Evolutionary conservation across 2,329 filamentous ascomycete genomes (phyloP).

Genomic region (Remersonia thermophila): DNA sequence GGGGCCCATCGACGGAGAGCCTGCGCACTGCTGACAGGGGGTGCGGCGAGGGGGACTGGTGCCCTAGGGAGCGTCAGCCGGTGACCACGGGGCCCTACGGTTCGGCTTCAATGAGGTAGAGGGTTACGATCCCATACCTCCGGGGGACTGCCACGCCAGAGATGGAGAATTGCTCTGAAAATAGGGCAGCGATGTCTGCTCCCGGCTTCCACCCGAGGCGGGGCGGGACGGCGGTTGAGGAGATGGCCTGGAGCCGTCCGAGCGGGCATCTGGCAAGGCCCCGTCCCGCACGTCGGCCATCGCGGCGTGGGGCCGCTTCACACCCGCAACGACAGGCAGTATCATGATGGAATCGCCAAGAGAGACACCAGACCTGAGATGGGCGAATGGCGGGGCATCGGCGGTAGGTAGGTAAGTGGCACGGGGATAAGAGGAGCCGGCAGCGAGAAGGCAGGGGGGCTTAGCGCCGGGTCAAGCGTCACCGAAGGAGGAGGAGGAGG

Average conservation of each 20-base stretch:
- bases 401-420: neutral
- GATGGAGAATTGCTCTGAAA: neutral
- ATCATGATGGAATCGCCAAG: slow-evolving; percentile 10
- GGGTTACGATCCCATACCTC: slow-evolving; percentile 3
- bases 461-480: neutral
- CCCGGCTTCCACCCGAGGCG: slow-evolving; percentile 2
- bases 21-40: slow-evolving; percentile 9
- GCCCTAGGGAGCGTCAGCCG: neutral
- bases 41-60: slow-evolving; percentile 7
- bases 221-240: slow-evolving; percentile 5
- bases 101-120: too few relatives aligned
- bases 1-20: slow-evolving; percentile 13
- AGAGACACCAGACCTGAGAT: neutral
- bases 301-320: slow-evolving; percentile 17
- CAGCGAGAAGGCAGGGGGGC: too few relatives aligned
- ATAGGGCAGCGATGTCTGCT: neutral
- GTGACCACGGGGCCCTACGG: too few relatives aligned
- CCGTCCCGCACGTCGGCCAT: slow-evolving; percentile 13
- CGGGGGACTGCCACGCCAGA: neutral
- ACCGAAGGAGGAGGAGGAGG: too few relatives aligned
- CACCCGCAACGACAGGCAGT: slow-evolving; percentile 11
- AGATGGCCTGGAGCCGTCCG: slow-evolving; percentile 4
- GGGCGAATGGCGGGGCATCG: neutral
- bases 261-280: neutral
- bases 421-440: neutral